These are phyloP conservation scores for Hemisphaericaspora xylofermentans DNA, from an alignment of 1,139 yeast species.

Conservation along the genomic window DNA sequence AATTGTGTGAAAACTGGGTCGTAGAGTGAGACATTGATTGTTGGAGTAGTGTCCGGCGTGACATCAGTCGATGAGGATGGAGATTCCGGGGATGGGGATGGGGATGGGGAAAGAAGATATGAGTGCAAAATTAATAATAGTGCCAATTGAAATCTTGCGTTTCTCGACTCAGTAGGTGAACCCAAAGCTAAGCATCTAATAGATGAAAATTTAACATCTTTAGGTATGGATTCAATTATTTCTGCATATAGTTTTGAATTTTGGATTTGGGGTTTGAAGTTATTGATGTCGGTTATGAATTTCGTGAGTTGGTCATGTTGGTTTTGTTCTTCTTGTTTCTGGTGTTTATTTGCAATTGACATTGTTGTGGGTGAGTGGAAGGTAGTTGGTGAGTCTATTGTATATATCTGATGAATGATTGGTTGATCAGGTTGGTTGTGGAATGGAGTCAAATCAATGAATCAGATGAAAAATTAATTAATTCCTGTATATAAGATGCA, in stretches of 20 bases:
- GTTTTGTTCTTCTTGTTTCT: neutral
- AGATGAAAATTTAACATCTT: slow-evolving; percentile 15
- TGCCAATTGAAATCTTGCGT: slow-evolving; percentile 68
- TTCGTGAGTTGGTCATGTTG: neutral
- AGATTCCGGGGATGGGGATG: too few relatives aligned
- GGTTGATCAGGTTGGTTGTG: neutral
- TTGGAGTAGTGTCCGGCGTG: too few relatives aligned
- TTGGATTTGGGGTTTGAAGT: neutral
- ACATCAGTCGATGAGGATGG: too few relatives aligned
- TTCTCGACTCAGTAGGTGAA: slow-evolving; percentile 53
- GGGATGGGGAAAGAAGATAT: neutral
- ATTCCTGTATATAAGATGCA: neutral
- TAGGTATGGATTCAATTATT: neutral
- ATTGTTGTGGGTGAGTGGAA: too few relatives aligned
- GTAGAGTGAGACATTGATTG: slow-evolving; percentile 54
- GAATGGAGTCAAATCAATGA: too few relatives aligned
- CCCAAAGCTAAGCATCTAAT: slow-evolving; percentile 77
- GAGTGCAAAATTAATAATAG: slow-evolving; percentile 33
- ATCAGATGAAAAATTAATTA: neutral
- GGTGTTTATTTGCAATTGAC: neutral
- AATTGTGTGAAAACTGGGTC: slow-evolving; percentile 60
- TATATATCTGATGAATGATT: neutral
- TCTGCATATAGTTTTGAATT: neutral
- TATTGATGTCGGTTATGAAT: neutral
- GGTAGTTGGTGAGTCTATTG: too few relatives aligned